These are phyloP conservation scores for Arthrobotrys sinensis DNA, from an alignment of 2,329 filamentous ascomycete species.

Conservation along the genomic window DNA sequence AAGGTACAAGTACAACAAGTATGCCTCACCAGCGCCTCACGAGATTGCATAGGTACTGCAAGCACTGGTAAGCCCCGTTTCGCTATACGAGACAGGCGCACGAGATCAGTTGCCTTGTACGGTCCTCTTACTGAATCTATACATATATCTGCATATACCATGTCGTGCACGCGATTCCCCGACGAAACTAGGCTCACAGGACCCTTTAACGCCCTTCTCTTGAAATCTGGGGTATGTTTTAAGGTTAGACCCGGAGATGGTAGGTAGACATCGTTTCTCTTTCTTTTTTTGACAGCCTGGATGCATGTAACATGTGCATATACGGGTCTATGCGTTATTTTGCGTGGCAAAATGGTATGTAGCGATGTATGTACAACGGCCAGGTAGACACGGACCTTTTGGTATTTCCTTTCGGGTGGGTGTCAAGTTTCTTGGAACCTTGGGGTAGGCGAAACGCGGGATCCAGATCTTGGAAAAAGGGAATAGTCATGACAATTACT, in stretches of 20 bases:
- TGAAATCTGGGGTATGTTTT: slow-evolving; percentile 24
- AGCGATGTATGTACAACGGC: not conserved
- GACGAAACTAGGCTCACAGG: slow-evolving; percentile 9
- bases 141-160: not conserved
- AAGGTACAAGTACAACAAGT: not conserved
- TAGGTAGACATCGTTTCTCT: slow-evolving; percentile 16
- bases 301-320: not conserved
- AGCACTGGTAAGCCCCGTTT: not conserved
- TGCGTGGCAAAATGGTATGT: not conserved
- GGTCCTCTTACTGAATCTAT: slow-evolving; percentile 10
- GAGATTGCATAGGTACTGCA: slow-evolving; percentile 10
- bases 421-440: slow-evolving; percentile 26
- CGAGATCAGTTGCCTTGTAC: slow-evolving; percentile 30
- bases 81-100: slow-evolving; percentile 19
- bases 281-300: not conserved
- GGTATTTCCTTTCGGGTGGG: not conserved
- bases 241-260: slow-evolving; percentile 31
- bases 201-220: not conserved
- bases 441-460: no score
- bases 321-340: not conserved
- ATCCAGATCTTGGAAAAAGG: not conserved
- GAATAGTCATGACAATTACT: not conserved
- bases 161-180: not conserved
- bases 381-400: not conserved
- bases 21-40: slow-evolving; percentile 7